These are phyloP conservation scores for Biancaea sappan DNA, from an alignment of 306 rosid species.

Conservation along the genomic window DNA sequence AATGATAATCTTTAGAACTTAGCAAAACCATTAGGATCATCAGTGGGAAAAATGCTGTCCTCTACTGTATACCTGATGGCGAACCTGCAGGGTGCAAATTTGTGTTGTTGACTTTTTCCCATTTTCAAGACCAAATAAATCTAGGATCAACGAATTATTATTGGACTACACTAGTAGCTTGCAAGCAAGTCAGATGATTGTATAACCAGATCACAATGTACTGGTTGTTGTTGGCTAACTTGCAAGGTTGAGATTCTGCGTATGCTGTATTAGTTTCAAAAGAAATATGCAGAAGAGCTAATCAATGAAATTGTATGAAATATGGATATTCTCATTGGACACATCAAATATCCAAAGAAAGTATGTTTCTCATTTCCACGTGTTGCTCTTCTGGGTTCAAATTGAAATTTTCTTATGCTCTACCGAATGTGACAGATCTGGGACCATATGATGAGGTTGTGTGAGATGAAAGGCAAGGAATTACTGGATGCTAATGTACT, in stretches of 20 bases:
- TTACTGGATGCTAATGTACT: slow-evolving; percentile 67
- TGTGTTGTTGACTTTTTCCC: neutral
- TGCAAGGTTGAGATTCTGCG: neutral
- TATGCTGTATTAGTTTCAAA: neutral
- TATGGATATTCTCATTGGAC: slow-evolving; percentile 5
- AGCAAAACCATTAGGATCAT: neutral
- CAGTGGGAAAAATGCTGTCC: neutral
- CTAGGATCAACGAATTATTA: neutral
- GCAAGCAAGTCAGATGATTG: neutral
- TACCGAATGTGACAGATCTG: slow-evolving; percentile 59
- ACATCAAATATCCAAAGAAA: too few relatives aligned
- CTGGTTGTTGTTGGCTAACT: neutral
- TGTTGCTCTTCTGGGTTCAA: neutral
- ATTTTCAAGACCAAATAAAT: neutral
- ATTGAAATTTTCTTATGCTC: neutral
- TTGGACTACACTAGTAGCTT: neutral
- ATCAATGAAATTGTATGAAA: neutral
- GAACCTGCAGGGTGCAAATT: neutral
- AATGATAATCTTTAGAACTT: neutral
- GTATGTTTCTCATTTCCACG: neutral
- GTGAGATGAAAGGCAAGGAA: slow-evolving; percentile 72
- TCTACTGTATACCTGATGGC: neutral
- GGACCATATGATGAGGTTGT: slow-evolving; percentile 65
- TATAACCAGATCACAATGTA: neutral
- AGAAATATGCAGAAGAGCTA: neutral